phyloP scores from a whole-genome alignment of 176 grass and related monocot species.

The Leersia perrieri region DNA sequence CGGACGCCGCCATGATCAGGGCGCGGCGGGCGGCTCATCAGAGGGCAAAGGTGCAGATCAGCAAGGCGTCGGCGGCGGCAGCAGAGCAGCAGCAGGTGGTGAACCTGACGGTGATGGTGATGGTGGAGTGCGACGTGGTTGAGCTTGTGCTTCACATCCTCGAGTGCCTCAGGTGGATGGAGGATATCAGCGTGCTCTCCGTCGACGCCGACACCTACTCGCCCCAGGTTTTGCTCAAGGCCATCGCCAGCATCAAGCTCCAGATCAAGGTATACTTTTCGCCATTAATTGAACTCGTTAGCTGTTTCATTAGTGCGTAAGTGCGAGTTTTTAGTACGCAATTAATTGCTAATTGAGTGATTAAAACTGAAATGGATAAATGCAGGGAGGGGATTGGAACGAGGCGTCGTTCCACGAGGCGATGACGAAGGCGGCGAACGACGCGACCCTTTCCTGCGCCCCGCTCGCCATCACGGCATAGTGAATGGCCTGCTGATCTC shows the following conservation, averaged over 20 bases:
- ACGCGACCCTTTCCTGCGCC: slow-evolving; percentile 32
- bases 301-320: too few relatives aligned
- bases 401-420: slow-evolving; percentile 59
- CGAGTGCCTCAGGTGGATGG: slow-evolving; percentile 57
- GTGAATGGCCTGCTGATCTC: too few relatives aligned
- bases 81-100: slow-evolving; percentile 49
- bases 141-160: slow-evolving; percentile 75
- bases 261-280: slow-evolving; percentile 70
- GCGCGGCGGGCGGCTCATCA: slow-evolving; percentile 1
- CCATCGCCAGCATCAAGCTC: slow-evolving; percentile 72
- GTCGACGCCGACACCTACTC: slow-evolving; percentile 78
- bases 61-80: slow-evolving; percentile 22
- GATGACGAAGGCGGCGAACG: slow-evolving; percentile 60
- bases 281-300: too few relatives aligned
- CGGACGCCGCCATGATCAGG: background rate
- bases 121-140: slow-evolving; percentile 71
- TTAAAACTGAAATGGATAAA: background rate
- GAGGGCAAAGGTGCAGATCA: slow-evolving; percentile 54
- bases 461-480: slow-evolving; percentile 26
- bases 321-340: background rate
- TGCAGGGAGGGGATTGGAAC: slow-evolving; percentile 69
- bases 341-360: background rate
- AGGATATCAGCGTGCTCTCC: slow-evolving; percentile 43
- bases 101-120: slow-evolving; percentile 64
- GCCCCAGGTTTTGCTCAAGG: slow-evolving; percentile 59